Conservation (phyloP, 352 stramenopile species). For the Saprolegnia diclina region DNA sequence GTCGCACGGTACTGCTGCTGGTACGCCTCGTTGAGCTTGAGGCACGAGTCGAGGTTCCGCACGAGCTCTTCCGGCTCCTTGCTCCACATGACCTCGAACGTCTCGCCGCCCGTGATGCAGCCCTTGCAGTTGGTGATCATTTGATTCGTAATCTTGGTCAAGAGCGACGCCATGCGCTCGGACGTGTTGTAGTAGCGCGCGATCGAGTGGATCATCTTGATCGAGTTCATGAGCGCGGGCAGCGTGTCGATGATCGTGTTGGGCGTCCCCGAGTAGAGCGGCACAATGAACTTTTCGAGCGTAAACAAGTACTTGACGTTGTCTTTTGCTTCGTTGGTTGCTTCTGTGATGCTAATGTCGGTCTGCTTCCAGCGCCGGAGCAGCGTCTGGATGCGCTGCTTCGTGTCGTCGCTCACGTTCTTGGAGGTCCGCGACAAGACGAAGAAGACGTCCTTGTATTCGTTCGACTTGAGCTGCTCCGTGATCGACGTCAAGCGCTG, state of each 20-base stretch:
- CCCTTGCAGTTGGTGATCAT: constrained; percentile 98
- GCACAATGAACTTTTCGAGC: constrained; percentile 94
- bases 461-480: constrained; percentile 96
- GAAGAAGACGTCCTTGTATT: constrained; percentile 93
- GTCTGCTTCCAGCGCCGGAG: constrained; percentile 97
- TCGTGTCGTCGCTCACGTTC: constrained; percentile 81
- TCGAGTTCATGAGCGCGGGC: constrained; percentile 97
- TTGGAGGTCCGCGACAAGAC: constrained; percentile 85
- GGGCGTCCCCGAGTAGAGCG: constrained; percentile 88
- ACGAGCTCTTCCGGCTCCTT: constrained; percentile 94
- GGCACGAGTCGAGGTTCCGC: constrained; percentile 90
- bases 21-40: constrained; percentile 98
- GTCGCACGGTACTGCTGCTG: constrained; percentile 97
- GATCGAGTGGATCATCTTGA: constrained; percentile 99
- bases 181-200: constrained; percentile 98
- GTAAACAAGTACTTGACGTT: constrained; percentile 99
- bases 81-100: constrained; percentile 90
- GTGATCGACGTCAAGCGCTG: constrained; percentile 98
- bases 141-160: constrained; percentile 98
- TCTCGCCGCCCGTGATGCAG: constrained; percentile 84
- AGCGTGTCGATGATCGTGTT: constrained; percentile 98
- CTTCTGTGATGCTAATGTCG: constrained; percentile 97
- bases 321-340: constrained; percentile 98
- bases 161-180: constrained; percentile 95
- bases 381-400: constrained; percentile 91